Conservation (phyloP, 164 flowering plant species). For the Chimonanthus praecox region DNA sequence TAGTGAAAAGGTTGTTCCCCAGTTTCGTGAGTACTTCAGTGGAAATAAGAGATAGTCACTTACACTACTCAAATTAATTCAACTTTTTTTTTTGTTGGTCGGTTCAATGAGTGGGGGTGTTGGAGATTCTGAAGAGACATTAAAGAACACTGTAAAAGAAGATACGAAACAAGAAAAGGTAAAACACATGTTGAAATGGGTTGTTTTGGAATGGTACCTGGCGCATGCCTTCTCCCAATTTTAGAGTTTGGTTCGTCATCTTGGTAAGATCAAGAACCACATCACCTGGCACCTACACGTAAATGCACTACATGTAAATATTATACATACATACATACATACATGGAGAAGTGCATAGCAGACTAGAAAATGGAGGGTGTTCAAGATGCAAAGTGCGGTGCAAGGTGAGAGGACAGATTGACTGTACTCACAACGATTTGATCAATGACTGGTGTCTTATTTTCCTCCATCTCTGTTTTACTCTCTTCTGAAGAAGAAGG, state of each 20-base stretch:
- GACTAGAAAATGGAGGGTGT: not conserved
- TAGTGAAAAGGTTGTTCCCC: too few species aligned
- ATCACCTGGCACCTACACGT: slow-evolving; percentile 80
- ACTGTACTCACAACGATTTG: slow-evolving; percentile 37
- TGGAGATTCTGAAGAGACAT: too few species aligned
- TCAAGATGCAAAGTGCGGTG: not conserved
- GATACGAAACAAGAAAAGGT: not conserved
- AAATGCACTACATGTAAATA: not conserved
- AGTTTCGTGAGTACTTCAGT: too few species aligned
- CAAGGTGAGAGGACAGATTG: not conserved
- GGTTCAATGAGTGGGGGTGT: too few species aligned
- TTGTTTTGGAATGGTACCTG: slow-evolving; percentile 38
- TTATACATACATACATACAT: not conserved
- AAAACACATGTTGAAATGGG: too few species aligned
- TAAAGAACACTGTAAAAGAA: not conserved
- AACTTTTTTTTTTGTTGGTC: too few species aligned
- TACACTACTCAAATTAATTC: too few species aligned
- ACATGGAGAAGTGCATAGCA: not conserved
- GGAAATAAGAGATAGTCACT: too few species aligned
- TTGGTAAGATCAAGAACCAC: slow-evolving; percentile 73
- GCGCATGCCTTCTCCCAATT: slow-evolving; percentile 83
- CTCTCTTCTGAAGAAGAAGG: too few species aligned
- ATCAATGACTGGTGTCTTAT: slow-evolving; percentile 31
- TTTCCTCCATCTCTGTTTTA: too few species aligned
- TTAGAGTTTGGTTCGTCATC: slow-evolving; percentile 69